Evolutionary conservation across 257 asterid species (phyloP), one percentile per base, ranked within the genome.

Genomic region (Solanum habrochaites): DNA sequence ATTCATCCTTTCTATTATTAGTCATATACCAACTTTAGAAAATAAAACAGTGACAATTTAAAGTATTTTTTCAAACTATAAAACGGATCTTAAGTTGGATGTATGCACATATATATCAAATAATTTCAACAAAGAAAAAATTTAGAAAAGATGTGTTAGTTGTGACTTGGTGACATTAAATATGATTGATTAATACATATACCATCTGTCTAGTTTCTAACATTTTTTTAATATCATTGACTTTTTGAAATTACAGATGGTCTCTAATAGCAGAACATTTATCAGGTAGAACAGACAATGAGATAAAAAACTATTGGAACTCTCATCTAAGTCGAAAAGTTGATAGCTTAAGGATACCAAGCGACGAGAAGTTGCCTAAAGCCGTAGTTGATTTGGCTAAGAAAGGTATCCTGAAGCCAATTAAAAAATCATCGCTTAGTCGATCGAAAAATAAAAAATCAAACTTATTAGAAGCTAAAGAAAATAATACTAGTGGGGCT

Each of bases 241-340:
- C 4, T 66, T 69, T 3, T 25, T n/a, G 8, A 37, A 27, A 32
- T 62, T 88, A 85, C 56, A 96, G 98, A 90, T 96, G 98, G 99
- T 95, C 99, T 6, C 11, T 95, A 35, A 96, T 96, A 31, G 98
- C 98, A 2, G 95, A 90, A 27, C 88, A 93, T 78, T 89, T 96
- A 83, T 95, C 98, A 29, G 98, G 99, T 91, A 92, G 99, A 93
- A 96, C 99, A 88, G 99, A 96, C 96, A 96, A 96, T 93, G 99
- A 96, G 90, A 93, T 96, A 0, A 96, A 96, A 37, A 96, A 96
- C 42, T 95, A 96, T 80, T 96, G 99, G 98, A 96, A 95, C 87
- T 96, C 98, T 80, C 99, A 94, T 82, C 67, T 96, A 12, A 91
- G 99, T 89, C 88, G 98, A 85, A 94, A 91, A 84, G 73, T 93